Evolutionary conservation across 106 monocot genomes (phyloP), one percentile per base, ranked within the genome.

Genomic region (Dendrobium huoshanense): DNA sequence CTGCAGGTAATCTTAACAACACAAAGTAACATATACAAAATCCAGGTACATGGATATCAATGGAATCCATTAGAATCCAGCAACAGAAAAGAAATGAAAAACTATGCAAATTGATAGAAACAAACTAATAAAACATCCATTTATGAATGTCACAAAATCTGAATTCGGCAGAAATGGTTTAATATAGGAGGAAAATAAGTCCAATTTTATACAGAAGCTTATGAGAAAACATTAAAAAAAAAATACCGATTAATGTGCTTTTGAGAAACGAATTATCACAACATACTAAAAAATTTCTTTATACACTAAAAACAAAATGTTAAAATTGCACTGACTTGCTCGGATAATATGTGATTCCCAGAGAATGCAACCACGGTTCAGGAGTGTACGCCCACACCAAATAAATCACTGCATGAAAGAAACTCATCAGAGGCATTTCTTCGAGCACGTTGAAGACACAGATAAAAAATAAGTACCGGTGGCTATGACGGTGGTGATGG

Each of bases 301-400:
- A 41, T 75, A 16, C 43, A 40, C 22, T 1, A 56, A 67, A 37
- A 55, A 54, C 75, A 51, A 15, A 41, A 43, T 55, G 10, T 40
- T 43, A 79, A 47, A 3, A 43, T n/a, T 42, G 42, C 18, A 74
- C 91, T 55, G 22, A 99, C 99, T 93, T 95, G 91, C 88, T 95
- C 29, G 99, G 99, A 77, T 93, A 95, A 61, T 99, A 99, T 13
- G 95, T 99, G 87, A 99, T 95, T 18, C 99, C 95, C 68, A 99
- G 10, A 77, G 80, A 88, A 82, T 90, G 91, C 72, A 99, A 82
- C 90, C 93, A 95, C 0, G 80, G 81, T 75, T 95, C 93, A 6
- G 93, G 99, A 68, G 82, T 93, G 82, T 99, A 95, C 1, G 99
- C 99, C 99, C 99, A 99, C n/a, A 81, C 87, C 42, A 95, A 75